Evolutionary conservation across 305 asterid genomes (phyloP), one percentile per base, ranked within the genome.

Genomic region (Vinca major): DNA sequence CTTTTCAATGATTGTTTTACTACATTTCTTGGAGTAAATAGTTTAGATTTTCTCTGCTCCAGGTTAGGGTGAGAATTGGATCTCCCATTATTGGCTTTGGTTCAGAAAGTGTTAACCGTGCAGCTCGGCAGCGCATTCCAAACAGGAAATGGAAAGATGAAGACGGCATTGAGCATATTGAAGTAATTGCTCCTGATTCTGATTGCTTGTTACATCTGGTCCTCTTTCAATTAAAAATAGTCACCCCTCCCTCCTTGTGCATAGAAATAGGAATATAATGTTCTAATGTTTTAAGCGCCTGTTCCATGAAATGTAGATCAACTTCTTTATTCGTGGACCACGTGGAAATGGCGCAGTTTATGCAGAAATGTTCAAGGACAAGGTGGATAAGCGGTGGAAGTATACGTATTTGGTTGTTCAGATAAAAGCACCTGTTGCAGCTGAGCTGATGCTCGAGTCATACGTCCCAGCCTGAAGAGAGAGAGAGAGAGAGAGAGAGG

Each of bases 121-220:
- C 98, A 53, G 97, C 95, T 62, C 97, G 98, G 62, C 97, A 90
- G 77, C 97, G 93, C 64, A 77, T 92, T 54, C 91, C 97, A 39
- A 75, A 88, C 74, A 86, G 76, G 70, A 75, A 72, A 43, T 89
- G 97, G 98, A 85, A 81, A 8, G 98, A 91, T 68, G 90, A 92
- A 74, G 95, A 92, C 12, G 92, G 92, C 7, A 84, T 85, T 65
- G 97, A 90, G 78, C 98, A 90, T 75, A 72, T 92, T 69, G 80
- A 87, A 87, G 98, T 87, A 75, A 77, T 74, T 70, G 16, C 56
- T 36, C 7, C 37, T 50, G 44, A 36, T 65, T 33, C 51, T 55
- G 37, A 26, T 19, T 41, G 13, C 65, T 69, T 21, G 1, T 62
- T 60, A 17, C 21, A 14, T 54, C 44, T 33, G 47, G 9, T 6